These are phyloP conservation scores for Colletotrichum sp. DNA, from an alignment of 2,329 filamentous ascomycete genomes.

Conservation along the genomic window DNA sequence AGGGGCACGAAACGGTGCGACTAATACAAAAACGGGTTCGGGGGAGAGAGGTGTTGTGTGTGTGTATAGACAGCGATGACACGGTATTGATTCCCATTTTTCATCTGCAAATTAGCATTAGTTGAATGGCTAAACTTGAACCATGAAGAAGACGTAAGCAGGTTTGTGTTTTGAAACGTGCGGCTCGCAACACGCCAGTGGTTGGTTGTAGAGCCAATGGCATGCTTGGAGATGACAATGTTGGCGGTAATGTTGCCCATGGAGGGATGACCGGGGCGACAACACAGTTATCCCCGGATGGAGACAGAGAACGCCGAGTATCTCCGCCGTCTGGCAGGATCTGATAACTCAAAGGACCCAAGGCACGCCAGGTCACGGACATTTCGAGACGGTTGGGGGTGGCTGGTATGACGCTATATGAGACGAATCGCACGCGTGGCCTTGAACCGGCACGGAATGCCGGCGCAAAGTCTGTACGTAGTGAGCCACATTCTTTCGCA, in stretches of 20 bases:
- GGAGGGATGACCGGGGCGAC: background rate
- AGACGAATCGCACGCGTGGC: slow-evolving; percentile 3
- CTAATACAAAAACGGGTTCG: background rate
- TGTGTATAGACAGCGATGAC: slow-evolving; percentile 7
- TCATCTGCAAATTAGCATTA: background rate
- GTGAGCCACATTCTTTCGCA: background rate
- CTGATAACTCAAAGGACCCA: slow-evolving; percentile 1
- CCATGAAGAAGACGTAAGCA: background rate
- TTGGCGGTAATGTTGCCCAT: background rate
- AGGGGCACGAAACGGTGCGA: background rate
- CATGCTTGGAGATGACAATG: background rate
- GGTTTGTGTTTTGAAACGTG: background rate
- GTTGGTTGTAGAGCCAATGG: background rate
- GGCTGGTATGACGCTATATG: background rate
- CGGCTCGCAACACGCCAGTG: background rate
- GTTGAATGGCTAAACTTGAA: background rate
- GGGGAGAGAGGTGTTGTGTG: background rate
- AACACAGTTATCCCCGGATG: background rate
- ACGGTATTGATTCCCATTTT: slow-evolving; percentile 1
- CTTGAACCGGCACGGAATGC: background rate
- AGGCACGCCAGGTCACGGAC: background rate
- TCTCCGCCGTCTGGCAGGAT: slow-evolving; percentile 2
- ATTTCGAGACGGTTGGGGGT: background rate
- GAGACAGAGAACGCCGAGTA: background rate
- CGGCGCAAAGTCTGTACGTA: background rate